phyloP scores from a whole-genome alignment of 2,329 filamentous ascomycete genomes.

The Exophiala oligosperma region DNA sequence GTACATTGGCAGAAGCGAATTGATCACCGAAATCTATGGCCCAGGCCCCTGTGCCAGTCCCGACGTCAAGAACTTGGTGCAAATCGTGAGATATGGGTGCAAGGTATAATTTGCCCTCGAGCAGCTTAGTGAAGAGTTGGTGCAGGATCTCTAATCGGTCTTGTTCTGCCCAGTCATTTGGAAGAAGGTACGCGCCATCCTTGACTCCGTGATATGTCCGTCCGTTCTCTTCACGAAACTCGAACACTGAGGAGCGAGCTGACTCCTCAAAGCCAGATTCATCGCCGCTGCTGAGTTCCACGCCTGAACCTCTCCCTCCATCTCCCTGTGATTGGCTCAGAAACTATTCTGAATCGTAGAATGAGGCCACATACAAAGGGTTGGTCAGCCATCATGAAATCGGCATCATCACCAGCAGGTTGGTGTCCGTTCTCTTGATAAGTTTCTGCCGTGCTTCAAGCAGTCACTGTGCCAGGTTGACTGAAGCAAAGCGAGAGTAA shows the following conservation, averaged over 20 bases:
- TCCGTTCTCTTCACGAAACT: constrained; percentile 37
- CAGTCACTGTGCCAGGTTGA: no score
- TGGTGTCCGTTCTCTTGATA: no score
- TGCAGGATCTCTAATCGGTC: constrained; percentile 33
- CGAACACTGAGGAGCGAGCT: constrained; percentile 8
- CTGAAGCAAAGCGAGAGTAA: no score
- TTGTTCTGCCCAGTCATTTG: constrained; percentile 37
- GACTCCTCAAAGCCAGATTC: background rate
- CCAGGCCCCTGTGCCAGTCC: constrained; percentile 39
- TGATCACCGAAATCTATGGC: constrained; percentile 39
- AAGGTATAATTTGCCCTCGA: constrained; percentile 4
- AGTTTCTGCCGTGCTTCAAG: no score
- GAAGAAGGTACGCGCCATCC: constrained; percentile 26
- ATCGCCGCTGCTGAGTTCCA: background rate
- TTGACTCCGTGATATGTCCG: constrained; percentile 33
- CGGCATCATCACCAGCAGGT: no score
- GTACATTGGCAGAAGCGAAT: constrained; percentile 23
- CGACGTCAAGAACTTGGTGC: constrained; percentile 33
- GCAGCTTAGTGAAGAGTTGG: background rate
- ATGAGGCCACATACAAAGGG: no score
- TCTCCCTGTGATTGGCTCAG: no score
- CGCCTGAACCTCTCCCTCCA: no score
- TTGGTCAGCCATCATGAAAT: no score
- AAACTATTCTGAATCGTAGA: no score
- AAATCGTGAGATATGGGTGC: constrained; percentile 28